These are phyloP conservation scores for Dunaliella primolecta DNA, from an alignment of 139 green algal species.

Conservation along the genomic window DNA sequence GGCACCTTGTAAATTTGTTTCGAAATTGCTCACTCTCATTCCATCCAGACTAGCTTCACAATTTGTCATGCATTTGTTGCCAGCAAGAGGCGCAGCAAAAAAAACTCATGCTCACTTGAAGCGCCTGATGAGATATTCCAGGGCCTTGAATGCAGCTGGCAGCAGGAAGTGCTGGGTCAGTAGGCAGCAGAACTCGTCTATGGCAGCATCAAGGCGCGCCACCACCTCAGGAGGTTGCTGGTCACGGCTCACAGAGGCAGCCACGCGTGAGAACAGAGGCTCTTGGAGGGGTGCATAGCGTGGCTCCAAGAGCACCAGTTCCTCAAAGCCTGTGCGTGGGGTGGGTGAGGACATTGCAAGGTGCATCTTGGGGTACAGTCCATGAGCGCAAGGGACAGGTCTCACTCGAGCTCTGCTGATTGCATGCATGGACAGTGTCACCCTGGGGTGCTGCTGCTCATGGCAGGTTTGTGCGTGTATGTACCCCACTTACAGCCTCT, in stretches of 20 bases:
- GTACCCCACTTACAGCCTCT: too few relatives aligned
- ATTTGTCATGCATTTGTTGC: too few relatives aligned
- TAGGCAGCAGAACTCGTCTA: slow-evolving; percentile 67
- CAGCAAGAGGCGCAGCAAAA: too few relatives aligned
- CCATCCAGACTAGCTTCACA: too few relatives aligned
- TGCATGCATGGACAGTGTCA: too few relatives aligned
- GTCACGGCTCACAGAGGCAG: slow-evolving; percentile 53
- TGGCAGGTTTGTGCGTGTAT: too few relatives aligned
- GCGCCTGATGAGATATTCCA: slow-evolving; percentile 85
- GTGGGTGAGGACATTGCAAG: background rate
- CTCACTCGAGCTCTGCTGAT: background rate
- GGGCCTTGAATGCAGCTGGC: slow-evolving; percentile 61
- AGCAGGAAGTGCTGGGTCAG: slow-evolving; percentile 76
- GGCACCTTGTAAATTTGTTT: too few relatives aligned
- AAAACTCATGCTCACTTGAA: slow-evolving; percentile 83
- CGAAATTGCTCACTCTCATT: too few relatives aligned
- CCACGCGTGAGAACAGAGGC: slow-evolving; percentile 68
- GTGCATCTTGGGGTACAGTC: too few relatives aligned
- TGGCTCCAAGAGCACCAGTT: slow-evolving; percentile 64
- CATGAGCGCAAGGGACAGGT: background rate
- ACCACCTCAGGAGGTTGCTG: slow-evolving; percentile 56
- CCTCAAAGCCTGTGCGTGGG: slow-evolving; percentile 66
- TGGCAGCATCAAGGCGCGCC: slow-evolving; percentile 42
- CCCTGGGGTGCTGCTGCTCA: too few relatives aligned
- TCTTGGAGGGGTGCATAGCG: slow-evolving; percentile 61